Evolutionary conservation across 495 filamentous ascomycete species (phyloP), one percentile per base, ranked within the genome.

Genomic region (Emericellopsis terricola): DNA sequence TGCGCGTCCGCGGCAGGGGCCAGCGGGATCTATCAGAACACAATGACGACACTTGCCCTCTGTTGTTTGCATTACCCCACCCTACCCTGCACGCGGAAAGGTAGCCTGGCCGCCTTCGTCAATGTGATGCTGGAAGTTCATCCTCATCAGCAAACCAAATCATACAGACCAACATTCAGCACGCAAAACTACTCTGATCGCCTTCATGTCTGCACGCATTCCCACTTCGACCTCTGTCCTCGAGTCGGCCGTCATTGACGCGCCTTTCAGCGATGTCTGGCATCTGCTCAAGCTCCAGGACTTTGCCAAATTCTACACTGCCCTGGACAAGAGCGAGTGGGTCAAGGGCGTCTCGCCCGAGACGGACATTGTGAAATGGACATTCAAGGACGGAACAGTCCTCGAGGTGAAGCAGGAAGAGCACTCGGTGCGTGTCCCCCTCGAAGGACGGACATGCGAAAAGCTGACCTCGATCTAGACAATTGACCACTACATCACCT

Each of bases 401-500:
- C 46, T 74, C 23, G 73, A 79, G 42, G 65, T 79, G 39, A 78
- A 78, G 68, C 69, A 71, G 50, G 74, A 79, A 48, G 74, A 76
- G 55, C 71, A 78, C 55, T 71, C 68, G 37, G 70, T 75, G 51
- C 19, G 63, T 45, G 21, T 13, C 31, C 18, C 34, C 13, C 21
- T 36, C 31, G 13, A 32, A 33, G 3, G 17, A 26, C 7, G 30
- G 20, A 1, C 14, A 19, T 10, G 17, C 28, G 29, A 4, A 8
- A n/a, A 29, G 27, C 23, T 34, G 16, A 40, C 32, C 2, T 18
- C 2, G 1, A 10, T n/a, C 10, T 32, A 78, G 72, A 62, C 63
- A 31, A 68, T 79, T 48, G 64, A 77, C 36, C 73, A 79, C 54
- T 77, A 60, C 57, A 75, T 79, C 45, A 79, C 71, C 7, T 79